Evolutionary conservation across 805 yeast species (phyloP), one percentile per base, ranked within the genome.

Genomic region (Saccharomyces jurei): DNA sequence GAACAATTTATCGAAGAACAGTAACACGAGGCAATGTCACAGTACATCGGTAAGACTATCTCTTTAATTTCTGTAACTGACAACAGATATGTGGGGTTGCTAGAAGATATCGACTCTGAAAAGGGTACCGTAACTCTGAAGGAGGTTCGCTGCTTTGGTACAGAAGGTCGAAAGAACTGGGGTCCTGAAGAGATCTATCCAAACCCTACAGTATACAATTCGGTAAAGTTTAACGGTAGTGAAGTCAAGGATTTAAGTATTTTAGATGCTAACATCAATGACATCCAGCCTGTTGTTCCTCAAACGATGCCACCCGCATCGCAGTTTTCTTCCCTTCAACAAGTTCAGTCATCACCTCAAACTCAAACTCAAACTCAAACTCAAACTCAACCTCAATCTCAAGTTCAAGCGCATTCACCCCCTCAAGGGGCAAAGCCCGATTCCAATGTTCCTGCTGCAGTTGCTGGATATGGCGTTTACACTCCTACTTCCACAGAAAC

Each of bases 161-260:
- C 97, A 22, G 98, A 92, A 71, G 97, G 96, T 30, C 81, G 98
- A 64, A 77, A 86, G 60, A 72, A 75, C 13, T 89, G 86, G 68
- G 85, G 87, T 2, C 74, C 78, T 14, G 77, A 80, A 58, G 95
- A 89, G 69, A 83, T 89, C 46, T 79, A 81, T 54, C 86, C 95
- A 6, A 84, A 88, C 21, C 71, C 76, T n/a, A 77, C 76, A 47
- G 78, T 85, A 14, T 88, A 82, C 71, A 91, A 87, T 28, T 81
- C 80, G 54, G 89, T 94, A 51, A 87, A 86, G 53, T 87, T 94
- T 69, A 82, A 91, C 62, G 99, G 99, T 41, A 81, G 87, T 27
- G 97, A 92, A 63, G 97, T 94, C 25, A 87, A 88, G 72, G 96
- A 87, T 65, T 77, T 94, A 70, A 82, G 83, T 60, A 94, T 94